Evolutionary conservation across 176 grass and related monocot genomes (phyloP).

Genomic region (Guadua angustifolia): DNA sequence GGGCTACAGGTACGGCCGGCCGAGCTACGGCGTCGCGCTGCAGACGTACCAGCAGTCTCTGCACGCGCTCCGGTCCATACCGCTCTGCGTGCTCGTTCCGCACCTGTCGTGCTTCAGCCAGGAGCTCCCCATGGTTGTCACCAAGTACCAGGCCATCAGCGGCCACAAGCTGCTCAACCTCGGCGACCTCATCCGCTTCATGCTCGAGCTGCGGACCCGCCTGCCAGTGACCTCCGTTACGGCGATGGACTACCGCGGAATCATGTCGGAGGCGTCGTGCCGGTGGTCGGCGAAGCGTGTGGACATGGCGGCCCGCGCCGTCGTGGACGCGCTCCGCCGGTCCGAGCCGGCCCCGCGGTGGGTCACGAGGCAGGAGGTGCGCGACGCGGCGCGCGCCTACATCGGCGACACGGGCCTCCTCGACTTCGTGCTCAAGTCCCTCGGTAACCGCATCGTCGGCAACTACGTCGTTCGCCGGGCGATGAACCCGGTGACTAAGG

Average conservation of each 20-base stretch:
- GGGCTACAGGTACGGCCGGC: slow-evolving; percentile 75
- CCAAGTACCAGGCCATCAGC: slow-evolving; percentile 83
- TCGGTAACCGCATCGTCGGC: slow-evolving; percentile 84
- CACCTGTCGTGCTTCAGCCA: slow-evolving; percentile 56
- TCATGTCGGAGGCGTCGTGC: slow-evolving; percentile 72
- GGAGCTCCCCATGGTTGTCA: slow-evolving; percentile 66
- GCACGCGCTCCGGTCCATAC: slow-evolving; percentile 59
- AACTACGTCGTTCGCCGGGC: slow-evolving; percentile 82
- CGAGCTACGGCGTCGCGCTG: slow-evolving; percentile 66
- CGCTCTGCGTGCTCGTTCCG: slow-evolving; percentile 63
- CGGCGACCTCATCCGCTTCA: slow-evolving; percentile 78
- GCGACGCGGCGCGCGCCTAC: slow-evolving; percentile 74
- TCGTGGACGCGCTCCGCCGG: slow-evolving; percentile 82
- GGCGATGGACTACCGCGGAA: slow-evolving; percentile 71
- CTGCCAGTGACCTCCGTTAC: slow-evolving; percentile 57
- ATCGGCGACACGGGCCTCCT: slow-evolving; percentile 91
- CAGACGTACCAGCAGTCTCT: slow-evolving; percentile 75
- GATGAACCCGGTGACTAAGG: slow-evolving; percentile 93
- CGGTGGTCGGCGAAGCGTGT: slow-evolving; percentile 89
- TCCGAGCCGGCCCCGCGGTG: slow-evolving; percentile 59
- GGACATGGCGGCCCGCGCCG: slow-evolving; percentile 77
- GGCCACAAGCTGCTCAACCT: slow-evolving; percentile 61
- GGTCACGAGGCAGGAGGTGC: slow-evolving; percentile 90
- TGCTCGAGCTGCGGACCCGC: slow-evolving; percentile 75
- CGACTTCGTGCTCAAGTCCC: slow-evolving; percentile 91